Evolutionary conservation across 225 moss, liverwort and hornwort genomes (phyloP).

Genomic region (Thuidium tamariscinum): DNA sequence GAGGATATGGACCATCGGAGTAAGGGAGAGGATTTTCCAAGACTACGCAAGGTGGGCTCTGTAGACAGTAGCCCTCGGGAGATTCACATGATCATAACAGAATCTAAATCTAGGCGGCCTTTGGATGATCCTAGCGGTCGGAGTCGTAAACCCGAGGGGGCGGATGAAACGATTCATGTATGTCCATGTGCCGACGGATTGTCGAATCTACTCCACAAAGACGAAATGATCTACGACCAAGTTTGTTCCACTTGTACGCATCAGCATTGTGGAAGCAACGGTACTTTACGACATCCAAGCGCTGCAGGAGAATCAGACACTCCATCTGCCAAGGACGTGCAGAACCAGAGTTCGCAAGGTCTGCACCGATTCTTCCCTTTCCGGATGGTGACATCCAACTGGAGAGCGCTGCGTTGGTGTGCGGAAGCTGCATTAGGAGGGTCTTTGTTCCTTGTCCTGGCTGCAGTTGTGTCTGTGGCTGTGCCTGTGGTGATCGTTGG

Average conservation of each 20-base stretch:
- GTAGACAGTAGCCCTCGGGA: conserved; percentile 25
- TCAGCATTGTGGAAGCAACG: neutral
- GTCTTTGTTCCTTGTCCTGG: conserved; percentile 52
- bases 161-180: neutral
- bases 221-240: neutral
- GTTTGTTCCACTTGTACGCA: neutral
- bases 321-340: neutral
- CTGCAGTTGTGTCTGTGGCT: conserved; percentile 46
- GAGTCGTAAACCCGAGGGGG: neutral
- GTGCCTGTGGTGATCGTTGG: conserved; percentile 45
- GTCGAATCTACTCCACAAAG: conserved; percentile 20
- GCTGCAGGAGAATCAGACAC: neutral
- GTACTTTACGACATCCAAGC: neutral
- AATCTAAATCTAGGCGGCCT: conserved; percentile 1
- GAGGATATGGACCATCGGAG: conserved; percentile 27
- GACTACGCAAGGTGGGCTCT: conserved; percentile 44
- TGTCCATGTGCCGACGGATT: conserved; percentile 8
- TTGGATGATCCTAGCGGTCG: conserved; percentile 2
- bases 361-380: neutral
- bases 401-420: conserved; percentile 33
- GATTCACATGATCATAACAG: conserved; percentile 20
- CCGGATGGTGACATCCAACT: conserved; percentile 6
- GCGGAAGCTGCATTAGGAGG: conserved; percentile 49
- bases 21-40: conserved; percentile 26
- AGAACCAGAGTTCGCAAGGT: neutral